phyloP scores from a whole-genome alignment of 75 land plant genomes.

The Ceratopteris richardii region DNA sequence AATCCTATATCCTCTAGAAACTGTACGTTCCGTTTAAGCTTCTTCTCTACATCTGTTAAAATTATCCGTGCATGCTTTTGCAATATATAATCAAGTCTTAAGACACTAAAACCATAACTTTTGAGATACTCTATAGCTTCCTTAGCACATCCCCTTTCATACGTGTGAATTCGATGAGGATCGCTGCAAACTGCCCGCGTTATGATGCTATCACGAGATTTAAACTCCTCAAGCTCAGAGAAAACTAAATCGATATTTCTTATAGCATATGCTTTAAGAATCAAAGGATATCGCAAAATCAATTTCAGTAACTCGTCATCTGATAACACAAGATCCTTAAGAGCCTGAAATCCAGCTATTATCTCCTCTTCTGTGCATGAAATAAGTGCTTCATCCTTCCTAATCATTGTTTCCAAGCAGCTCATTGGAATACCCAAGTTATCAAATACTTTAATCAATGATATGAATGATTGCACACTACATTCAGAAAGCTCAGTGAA shows the following conservation, averaged over 20 bases:
- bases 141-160: neutral
- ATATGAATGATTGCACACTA: no score
- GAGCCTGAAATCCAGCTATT: neutral
- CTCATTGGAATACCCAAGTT: conserved; percentile 1
- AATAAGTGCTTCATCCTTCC: neutral
- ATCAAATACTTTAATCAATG: neutral
- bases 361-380: conserved; percentile 1
- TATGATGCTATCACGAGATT: neutral
- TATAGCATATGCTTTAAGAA: neutral
- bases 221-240: neutral
- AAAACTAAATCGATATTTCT: neutral
- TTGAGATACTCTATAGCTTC: neutral
- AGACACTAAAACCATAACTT: neutral
- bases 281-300: neutral
- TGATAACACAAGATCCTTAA: neutral
- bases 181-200: neutral
- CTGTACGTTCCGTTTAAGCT: neutral
- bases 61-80: neutral
- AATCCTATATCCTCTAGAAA: neutral
- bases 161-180: neutral
- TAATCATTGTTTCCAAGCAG: neutral
- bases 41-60: neutral
- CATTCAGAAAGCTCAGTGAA: no score
- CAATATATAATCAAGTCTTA: neutral
- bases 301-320: neutral